Evolutionary conservation across 139 green algal species (phyloP).

Genomic region (Prasinococcaceae sp.): DNA sequence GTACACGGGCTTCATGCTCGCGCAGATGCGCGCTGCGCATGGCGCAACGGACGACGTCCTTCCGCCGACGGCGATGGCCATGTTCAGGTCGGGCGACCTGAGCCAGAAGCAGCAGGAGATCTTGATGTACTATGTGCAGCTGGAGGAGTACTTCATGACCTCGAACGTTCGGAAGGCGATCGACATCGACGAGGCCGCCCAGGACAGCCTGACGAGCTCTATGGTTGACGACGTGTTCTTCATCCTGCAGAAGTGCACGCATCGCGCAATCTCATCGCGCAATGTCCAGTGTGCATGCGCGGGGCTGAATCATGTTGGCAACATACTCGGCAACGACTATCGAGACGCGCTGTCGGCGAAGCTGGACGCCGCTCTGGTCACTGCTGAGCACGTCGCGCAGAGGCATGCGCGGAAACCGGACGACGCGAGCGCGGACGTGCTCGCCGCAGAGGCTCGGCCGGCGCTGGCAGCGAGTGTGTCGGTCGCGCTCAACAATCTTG

Average conservation of each 20-base stretch:
- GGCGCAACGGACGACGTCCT: neutral
- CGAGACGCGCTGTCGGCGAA: conserved; percentile 31
- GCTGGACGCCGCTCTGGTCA: conserved; percentile 21
- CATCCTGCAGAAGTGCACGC: conserved; percentile 68
- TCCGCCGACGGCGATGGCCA: neutral
- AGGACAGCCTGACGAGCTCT: conserved; percentile 49
- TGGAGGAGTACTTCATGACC: conserved; percentile 89
- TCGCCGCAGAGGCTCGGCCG: neutral
- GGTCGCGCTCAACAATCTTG: conserved; percentile 24
- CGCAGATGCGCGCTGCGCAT: conserved; percentile 42
- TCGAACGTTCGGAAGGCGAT: conserved; percentile 75
- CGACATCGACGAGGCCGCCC: conserved; percentile 55
- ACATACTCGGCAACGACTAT: conserved; percentile 39
- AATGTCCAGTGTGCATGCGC: conserved; percentile 20
- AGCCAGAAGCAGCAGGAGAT: conserved; percentile 49
- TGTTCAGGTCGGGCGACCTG: neutral
- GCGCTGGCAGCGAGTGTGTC: neutral
- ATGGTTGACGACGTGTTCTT: conserved; percentile 94
- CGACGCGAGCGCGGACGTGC: neutral
- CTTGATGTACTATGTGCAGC: conserved; percentile 59
- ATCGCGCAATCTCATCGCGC: conserved; percentile 47
- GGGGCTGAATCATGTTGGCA: conserved; percentile 32
- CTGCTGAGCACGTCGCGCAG: conserved; percentile 17
- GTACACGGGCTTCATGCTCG: conserved; percentile 75
- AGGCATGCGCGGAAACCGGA: conserved; percentile 7